Percentiles rank a stretch among this genome's conserved stretches.
These are phyloP conservation scores for Pichia manshurica DNA, from an alignment of 805 yeast species.

Conservation along the genomic window DNA sequence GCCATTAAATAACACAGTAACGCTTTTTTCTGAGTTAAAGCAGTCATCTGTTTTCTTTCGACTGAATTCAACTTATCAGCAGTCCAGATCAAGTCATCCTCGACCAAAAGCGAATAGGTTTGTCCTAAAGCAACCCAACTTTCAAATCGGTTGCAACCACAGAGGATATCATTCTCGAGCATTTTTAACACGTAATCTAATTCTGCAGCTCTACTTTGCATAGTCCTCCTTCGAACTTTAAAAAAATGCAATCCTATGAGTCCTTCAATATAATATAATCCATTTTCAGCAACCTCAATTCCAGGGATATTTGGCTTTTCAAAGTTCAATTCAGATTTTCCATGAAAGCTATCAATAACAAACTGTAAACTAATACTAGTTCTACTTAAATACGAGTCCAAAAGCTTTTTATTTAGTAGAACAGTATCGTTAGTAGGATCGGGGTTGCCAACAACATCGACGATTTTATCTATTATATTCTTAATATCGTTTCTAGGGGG, in stretches of 20 bases:
- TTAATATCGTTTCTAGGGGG: slow-evolving; percentile 69
- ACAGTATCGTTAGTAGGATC: slow-evolving; percentile 38
- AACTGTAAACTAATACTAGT: slow-evolving; percentile 39
- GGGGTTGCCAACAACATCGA: slow-evolving; percentile 68
- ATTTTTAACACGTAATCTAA: slow-evolving; percentile 65
- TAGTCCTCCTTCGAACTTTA: slow-evolving; percentile 62
- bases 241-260: slow-evolving; percentile 62
- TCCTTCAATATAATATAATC: slow-evolving; percentile 67
- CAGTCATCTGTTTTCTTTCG: slow-evolving; percentile 57
- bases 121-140: slow-evolving; percentile 84
- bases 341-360: slow-evolving; percentile 48
- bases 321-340: slow-evolving; percentile 32
- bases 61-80: slow-evolving; percentile 67
- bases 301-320: slow-evolving; percentile 28
- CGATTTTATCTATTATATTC: slow-evolving; percentile 61
- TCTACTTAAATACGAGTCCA: slow-evolving; percentile 44
- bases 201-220: slow-evolving; percentile 80
- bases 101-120: slow-evolving; percentile 70
- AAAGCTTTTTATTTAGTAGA: slow-evolving; percentile 38
- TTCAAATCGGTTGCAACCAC: slow-evolving; percentile 66
- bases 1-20: slow-evolving; percentile 75
- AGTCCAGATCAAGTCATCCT: slow-evolving; percentile 89
- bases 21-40: slow-evolving; percentile 61
- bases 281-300: slow-evolving; percentile 39
- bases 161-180: slow-evolving; percentile 60